Percentiles rank a stretch among this genome's conserved stretches.
Conservation (phyloP, 257 asterid species). For the Cordia subcordata region DNA sequence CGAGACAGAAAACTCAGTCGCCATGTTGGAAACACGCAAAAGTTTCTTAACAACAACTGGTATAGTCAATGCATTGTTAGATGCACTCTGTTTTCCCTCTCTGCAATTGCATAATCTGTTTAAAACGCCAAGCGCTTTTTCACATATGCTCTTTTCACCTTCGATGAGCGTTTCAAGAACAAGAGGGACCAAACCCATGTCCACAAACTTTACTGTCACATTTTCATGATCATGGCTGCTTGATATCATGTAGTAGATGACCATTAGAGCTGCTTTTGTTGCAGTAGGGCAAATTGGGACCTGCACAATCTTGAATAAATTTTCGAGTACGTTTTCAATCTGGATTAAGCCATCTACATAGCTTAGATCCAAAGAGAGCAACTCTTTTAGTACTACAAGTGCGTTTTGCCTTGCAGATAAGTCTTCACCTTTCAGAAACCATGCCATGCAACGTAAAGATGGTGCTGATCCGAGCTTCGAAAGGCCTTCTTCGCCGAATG, state of each 20-base stretch:
- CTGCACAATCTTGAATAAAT: slow-evolving; percentile 41
- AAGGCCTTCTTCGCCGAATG: slow-evolving; percentile 35
- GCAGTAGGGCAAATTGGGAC: slow-evolving; percentile 57
- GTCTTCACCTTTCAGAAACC: slow-evolving; percentile 50
- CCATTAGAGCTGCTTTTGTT: slow-evolving; percentile 52
- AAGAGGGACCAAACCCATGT: slow-evolving; percentile 47
- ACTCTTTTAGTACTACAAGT: slow-evolving; percentile 38
- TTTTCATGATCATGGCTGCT: neutral
- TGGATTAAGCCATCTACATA: slow-evolving; percentile 20
- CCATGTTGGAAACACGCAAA: slow-evolving; percentile 55
- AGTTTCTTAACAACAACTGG: slow-evolving; percentile 72
- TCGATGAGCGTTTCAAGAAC: slow-evolving; percentile 67
- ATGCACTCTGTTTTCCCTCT: slow-evolving; percentile 45
- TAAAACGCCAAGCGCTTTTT: slow-evolving; percentile 52
- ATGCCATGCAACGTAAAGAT: slow-evolving; percentile 49
- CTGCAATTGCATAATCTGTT: slow-evolving; percentile 35
- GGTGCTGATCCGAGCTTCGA: slow-evolving; percentile 38
- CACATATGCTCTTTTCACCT: slow-evolving; percentile 43
- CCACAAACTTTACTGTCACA: slow-evolving; percentile 24
- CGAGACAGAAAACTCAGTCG: slow-evolving; percentile 48
- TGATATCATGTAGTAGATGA: slow-evolving; percentile 39
- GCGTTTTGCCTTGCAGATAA: slow-evolving; percentile 49
- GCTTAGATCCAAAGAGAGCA: slow-evolving; percentile 25
- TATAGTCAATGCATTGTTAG: slow-evolving; percentile 41
- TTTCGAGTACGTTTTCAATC: slow-evolving; percentile 40